Base-by-base conservation (phyloP, 192 early-diverging fungal genomes). In the Rhizophagus prolifer region DNA sequence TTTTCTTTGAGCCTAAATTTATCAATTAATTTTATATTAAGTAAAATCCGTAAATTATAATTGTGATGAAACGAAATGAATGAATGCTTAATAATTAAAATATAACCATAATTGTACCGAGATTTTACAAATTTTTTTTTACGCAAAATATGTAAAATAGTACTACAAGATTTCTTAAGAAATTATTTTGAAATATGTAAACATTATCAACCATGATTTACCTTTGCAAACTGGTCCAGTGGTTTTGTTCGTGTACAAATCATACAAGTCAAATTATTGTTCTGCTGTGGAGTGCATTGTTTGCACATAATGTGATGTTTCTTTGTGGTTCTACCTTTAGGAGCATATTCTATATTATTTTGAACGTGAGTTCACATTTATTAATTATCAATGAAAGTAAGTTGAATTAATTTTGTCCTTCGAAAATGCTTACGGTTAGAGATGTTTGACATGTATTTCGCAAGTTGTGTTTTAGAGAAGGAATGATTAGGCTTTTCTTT, bases 391-490 rank as follows among this genome's bases (percentile, higher is more conserved):
- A 38, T 0, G 36, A 38, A n/a, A 38, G 36, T 36, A 36, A 36
- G 7, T 38, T 38, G 4, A 25, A 50, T 3, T 38, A 5, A n/a
- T 10, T 30, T 63, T 44, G 12, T 9, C 38, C 6, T 44, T 44
- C 41, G 2, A 44, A 44, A 16, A 19, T 9, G 60, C 81, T 82
- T 79, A 84, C 83, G 79, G 47, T 75, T 75, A 46, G 28, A 30
- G 46, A 66, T 28, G 28, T 84, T 84, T 25, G 30, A 78, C 0
- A 79, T 76, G 6, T 75, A 80, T 21, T 85, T 85, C 23, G 74
- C 61, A 9, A 85, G 34, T 36, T 85, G 84, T 0, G 84, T 85
- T 25, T 79, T 78, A 0, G 84, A 85, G 30, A 83, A 85, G 1
- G 79, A 60, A 28, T 83, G 79, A 6, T 72, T 34, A 16, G 73